phyloP scores from a whole-genome alignment of 1,284 basidiomycete species.

The Mycena sp. region DNA sequence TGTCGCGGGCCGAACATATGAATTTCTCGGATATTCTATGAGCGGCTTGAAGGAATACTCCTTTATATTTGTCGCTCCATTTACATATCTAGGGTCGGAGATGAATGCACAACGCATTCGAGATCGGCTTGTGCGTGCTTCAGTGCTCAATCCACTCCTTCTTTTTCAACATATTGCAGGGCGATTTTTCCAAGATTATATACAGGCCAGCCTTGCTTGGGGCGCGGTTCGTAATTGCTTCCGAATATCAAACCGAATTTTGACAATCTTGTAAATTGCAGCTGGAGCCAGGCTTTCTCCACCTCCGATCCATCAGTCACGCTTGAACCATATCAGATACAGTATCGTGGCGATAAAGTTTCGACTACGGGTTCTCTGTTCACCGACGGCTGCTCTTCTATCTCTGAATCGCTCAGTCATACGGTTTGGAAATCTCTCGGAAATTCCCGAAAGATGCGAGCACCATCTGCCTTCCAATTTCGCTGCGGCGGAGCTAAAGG shows the following conservation, averaged over 20 bases:
- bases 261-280: neutral
- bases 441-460: conserved; percentile 21
- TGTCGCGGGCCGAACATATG: conserved; percentile 63
- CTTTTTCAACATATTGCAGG: conserved; percentile 36
- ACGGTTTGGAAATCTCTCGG: conserved; percentile 45
- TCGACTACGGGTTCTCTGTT: conserved; percentile 43
- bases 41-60: conserved; percentile 65
- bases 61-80: conserved; percentile 68
- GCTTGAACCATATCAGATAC: conserved; percentile 44
- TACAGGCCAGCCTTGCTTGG: conserved; percentile 56
- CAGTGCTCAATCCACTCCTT: conserved; percentile 4
- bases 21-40: conserved; percentile 70
- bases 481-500: conserved; percentile 55
- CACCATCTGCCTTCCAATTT: conserved; percentile 51
- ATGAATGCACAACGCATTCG: conserved; percentile 44
- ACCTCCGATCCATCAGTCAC: conserved; percentile 55
- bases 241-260: neutral
- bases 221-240: conserved; percentile 40
- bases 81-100: conserved; percentile 38
- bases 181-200: conserved; percentile 46
- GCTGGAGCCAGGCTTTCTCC: conserved; percentile 63
- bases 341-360: conserved; percentile 36
- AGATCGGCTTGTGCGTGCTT: conserved; percentile 40
- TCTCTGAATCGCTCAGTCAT: conserved; percentile 47
- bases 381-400: conserved; percentile 58